Percentiles rank a stretch among this genome's conserved stretches.
Conservation (phyloP, 2,329 filamentous ascomycete genomes). For the Xylaria sp. region DNA sequence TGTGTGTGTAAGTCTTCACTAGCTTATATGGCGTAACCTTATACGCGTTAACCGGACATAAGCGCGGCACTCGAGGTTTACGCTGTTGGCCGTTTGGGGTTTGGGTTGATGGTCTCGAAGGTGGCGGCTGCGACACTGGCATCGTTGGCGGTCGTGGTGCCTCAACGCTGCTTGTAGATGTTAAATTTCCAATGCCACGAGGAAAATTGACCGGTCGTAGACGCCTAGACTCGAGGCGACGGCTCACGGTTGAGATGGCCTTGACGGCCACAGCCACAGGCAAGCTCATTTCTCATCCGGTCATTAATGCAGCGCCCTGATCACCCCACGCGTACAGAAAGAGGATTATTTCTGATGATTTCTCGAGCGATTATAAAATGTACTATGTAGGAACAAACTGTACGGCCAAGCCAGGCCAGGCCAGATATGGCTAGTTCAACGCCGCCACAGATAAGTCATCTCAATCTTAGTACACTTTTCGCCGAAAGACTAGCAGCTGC, state of each 20-base stretch:
- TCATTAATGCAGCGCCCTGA: background rate
- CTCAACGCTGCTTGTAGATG: background rate
- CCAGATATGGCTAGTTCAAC: too few relatives aligned
- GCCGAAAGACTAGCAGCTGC: too few relatives aligned
- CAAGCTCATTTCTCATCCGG: slow-evolving; percentile 2
- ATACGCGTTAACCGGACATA: slow-evolving; percentile 24
- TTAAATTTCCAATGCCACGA: background rate
- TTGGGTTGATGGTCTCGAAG: background rate
- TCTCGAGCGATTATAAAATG: too few relatives aligned
- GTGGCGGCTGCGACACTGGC: background rate
- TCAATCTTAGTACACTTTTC: too few relatives aligned
- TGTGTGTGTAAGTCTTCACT: slow-evolving; percentile 26
- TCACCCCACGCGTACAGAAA: background rate
- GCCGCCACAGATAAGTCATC: too few relatives aligned
- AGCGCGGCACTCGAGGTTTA: background rate
- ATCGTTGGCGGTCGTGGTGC: background rate
- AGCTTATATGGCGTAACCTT: slow-evolving; percentile 23
- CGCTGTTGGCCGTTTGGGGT: background rate
- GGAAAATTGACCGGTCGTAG: background rate
- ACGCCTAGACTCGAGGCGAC: background rate
- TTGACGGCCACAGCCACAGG: background rate
- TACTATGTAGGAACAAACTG: too few relatives aligned
- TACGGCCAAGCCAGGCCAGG: too few relatives aligned
- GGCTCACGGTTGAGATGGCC: background rate
- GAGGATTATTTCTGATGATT: too few relatives aligned